phyloP scores from a whole-genome alignment of 306 rosid species.

The Albizia julibrissin region DNA sequence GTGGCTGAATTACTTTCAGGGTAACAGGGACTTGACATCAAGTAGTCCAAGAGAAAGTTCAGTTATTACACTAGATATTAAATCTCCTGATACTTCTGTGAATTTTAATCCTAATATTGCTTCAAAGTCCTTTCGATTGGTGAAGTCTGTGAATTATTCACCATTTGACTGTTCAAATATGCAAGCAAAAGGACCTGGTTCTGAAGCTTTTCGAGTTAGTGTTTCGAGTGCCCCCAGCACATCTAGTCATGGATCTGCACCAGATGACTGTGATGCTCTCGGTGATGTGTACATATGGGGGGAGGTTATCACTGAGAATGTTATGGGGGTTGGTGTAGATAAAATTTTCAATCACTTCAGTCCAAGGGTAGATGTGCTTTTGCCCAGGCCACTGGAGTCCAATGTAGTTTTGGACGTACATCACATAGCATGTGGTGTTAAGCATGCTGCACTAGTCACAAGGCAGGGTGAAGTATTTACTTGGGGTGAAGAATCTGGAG shows the following conservation, averaged over 20 bases:
- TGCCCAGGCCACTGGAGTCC: conserved; percentile 86
- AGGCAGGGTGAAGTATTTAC: conserved; percentile 97
- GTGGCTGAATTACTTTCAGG: conserved; percentile 67
- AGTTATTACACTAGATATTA: conserved; percentile 59
- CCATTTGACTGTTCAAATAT: conserved; percentile 71
- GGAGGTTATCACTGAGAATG: conserved; percentile 72
- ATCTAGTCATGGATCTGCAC: conserved; percentile 96
- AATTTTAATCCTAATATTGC: conserved; percentile 57
- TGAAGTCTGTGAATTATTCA: conserved; percentile 62
- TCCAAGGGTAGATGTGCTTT: conserved; percentile 82
- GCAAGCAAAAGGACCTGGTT: conserved; percentile 94
- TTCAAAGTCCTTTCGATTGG: conserved; percentile 56
- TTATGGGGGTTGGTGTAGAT: conserved; percentile 73
- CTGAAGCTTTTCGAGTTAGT: conserved; percentile 94
- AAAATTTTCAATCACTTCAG: conserved; percentile 56
- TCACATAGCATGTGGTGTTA: conserved; percentile 94
- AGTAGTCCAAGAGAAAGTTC: conserved; percentile 83
- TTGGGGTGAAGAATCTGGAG: conserved; percentile 99
- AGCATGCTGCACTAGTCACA: conserved; percentile 85
- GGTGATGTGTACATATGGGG: conserved; percentile 99
- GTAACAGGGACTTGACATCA: conserved; percentile 77
- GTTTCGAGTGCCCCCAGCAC: conserved; percentile 99
- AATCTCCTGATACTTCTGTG: conserved; percentile 77
- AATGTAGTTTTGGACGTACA: conserved; percentile 87
- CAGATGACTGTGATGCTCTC: conserved; percentile 94